Percentiles rank a stretch among this genome's conserved stretches.
Conservation (phyloP, 2,329 filamentous ascomycete genomes). For the Decorospora gaudefroyi region DNA sequence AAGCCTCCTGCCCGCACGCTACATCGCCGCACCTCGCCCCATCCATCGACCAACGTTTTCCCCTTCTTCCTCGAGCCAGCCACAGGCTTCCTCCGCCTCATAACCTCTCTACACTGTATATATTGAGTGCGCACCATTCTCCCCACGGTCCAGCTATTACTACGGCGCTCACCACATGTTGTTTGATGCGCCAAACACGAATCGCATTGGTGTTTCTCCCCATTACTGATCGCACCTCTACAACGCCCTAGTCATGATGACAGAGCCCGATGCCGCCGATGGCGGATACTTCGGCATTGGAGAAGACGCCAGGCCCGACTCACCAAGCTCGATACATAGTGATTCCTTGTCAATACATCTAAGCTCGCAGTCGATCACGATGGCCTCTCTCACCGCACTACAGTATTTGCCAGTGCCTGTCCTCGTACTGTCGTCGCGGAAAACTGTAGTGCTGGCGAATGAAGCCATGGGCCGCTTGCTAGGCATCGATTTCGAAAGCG, state of each 20-base stretch:
- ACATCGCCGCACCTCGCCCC: conserved; percentile 16
- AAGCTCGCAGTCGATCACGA: conserved; percentile 34
- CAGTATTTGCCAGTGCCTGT: conserved; percentile 75
- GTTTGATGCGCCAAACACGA: conserved; percentile 2
- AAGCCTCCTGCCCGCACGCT: conserved; percentile 18
- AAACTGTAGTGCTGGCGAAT: conserved; percentile 74
- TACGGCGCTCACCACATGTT: conserved; percentile 2
- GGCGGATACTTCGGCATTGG: conserved; percentile 39
- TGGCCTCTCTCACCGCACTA: conserved; percentile 57
- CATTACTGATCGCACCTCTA: conserved; percentile 3
- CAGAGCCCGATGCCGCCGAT: conserved; percentile 24
- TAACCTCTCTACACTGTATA: background rate
- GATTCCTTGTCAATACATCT: conserved; percentile 40
- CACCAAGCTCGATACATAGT: conserved; percentile 41
- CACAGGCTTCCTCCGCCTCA: conserved; percentile 3
- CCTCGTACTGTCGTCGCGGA: conserved; percentile 68
- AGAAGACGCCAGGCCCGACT: conserved; percentile 25
- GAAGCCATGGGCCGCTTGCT: conserved; percentile 74
- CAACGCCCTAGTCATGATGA: conserved; percentile 22
- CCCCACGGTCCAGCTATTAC: conserved; percentile 5
- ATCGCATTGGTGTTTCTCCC: background rate
- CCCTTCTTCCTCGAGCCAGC: conserved; percentile 7
- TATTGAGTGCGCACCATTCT: conserved; percentile 4
- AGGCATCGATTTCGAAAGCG: conserved; percentile 57
- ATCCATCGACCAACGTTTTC: conserved; percentile 11